Evolutionary conservation across 2,329 filamentous ascomycete species (phyloP), one percentile per base, ranked within the genome.

Genomic region (Nannizziopsis arthrosporioides): DNA sequence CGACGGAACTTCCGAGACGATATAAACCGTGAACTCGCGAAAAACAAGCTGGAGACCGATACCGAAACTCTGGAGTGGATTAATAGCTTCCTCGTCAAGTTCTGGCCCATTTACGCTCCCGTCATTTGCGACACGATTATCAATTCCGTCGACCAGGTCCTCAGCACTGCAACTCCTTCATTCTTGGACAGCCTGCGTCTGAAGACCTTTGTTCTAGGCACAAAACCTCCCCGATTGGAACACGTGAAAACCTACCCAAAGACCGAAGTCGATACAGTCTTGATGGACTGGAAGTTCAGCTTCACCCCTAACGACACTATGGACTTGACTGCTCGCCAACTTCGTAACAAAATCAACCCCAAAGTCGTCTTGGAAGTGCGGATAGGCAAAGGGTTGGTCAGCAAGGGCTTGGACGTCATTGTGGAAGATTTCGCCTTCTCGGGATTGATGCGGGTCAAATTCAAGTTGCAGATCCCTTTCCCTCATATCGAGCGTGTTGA

Each of bases 261-360:
- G 66, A 86, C 85, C 1, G 87, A 95, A 57, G 89, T 95, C 54
- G 92, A 98, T 61, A 82, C 89, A 50, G 87, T 98, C 37, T 78
- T 96, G 60, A 98, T 98, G 92, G 92, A 98, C 64, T 98, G 92
- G 92, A 94, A 94, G 61, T 98, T 98, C 68, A 96, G 90, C 74
- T 98, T 98, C 70, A 96, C 86, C 0, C 92, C 92, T 31, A 96
- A 92, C 56, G 93, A 98, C 65, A 85, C 79, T 2, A 81, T 85
- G 56, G 92, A 98, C 65, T 80, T 98, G 76, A 98, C 92, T 1
- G 74, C 82, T 1, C 80, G 84, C 52, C 92, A 98, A 65, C 70
- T 95, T 61, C 90, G 85, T 73, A 88, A 89, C 73, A 95, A 94
- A 73, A 78, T 96, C 66, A 96, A 98, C 62, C 92, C 92, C 48